A percentile compares a stretch with the other conserved stretches of the same genome.
phyloP scores from a whole-genome alignment of 345 rosid genomes.

The Hibiscus syriacus region DNA sequence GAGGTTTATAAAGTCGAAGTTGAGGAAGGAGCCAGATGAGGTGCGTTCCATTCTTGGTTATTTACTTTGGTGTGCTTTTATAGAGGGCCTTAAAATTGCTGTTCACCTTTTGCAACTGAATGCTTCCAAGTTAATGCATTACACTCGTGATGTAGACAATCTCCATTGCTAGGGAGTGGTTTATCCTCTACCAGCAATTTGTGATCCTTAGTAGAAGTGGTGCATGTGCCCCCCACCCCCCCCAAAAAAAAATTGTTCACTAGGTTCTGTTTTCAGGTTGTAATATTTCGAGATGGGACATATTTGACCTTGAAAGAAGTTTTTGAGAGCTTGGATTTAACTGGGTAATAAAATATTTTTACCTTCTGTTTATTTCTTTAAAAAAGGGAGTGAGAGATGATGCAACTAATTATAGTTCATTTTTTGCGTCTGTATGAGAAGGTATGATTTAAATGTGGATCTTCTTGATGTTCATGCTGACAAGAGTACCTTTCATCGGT shows the following conservation, averaged over 20 bases:
- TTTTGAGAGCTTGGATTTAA: constrained; percentile 88
- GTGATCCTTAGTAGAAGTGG: not conserved
- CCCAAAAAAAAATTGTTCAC: not conserved
- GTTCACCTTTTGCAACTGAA: not conserved
- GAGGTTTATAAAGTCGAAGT: constrained; percentile 96
- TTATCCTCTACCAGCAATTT: not conserved
- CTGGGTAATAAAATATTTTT: constrained; percentile 50
- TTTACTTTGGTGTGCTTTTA: not conserved
- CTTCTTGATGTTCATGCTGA: constrained; percentile 99
- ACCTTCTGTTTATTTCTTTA: not conserved
- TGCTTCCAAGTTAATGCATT: not conserved
- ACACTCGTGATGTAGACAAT: not conserved
- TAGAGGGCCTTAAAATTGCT: not conserved
- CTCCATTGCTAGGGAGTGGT: not conserved
- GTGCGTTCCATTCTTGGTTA: constrained; percentile 24
- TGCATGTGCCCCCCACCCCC: not conserved
- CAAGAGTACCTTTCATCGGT: constrained; percentile 99
- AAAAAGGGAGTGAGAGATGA: not conserved
- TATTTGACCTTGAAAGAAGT: constrained; percentile 94
- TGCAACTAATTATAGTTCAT: not conserved
- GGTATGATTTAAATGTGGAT: constrained; percentile 93
- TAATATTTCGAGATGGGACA: constrained; percentile 96
- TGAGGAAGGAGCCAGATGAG: constrained; percentile 98
- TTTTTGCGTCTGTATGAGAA: constrained; percentile 21
- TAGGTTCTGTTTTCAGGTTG: constrained; percentile 53